These are phyloP conservation scores for Suhomyces xylopsoci DNA, from an alignment of 805 yeast genomes.

Conservation along the genomic window DNA sequence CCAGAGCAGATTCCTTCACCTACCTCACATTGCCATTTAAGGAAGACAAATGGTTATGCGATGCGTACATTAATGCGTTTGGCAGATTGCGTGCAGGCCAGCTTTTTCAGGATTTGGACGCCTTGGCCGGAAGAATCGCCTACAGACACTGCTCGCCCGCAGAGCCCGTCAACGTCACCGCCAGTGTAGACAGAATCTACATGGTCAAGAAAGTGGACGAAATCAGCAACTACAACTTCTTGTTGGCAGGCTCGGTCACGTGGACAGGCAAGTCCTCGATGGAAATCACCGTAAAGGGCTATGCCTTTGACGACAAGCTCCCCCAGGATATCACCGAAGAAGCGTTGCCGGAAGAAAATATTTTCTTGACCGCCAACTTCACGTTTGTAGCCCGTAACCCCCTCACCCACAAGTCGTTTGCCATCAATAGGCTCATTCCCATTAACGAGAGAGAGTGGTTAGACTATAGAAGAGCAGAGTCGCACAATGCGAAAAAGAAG, in stretches of 20 bases:
- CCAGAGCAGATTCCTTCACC: constrained; percentile 74
- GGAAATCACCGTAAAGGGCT: constrained; percentile 92
- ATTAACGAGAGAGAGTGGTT: constrained; percentile 72
- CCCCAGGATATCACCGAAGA: constrained; percentile 55
- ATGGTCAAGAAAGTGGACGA: constrained; percentile 83
- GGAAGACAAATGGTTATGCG: constrained; percentile 78
- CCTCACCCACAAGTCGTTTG: constrained; percentile 82
- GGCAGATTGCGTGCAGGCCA: constrained; percentile 94
- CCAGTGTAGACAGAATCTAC: constrained; percentile 88
- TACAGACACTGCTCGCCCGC: constrained; percentile 93
- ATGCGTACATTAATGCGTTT: constrained; percentile 82
- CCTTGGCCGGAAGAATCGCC: constrained; percentile 91
- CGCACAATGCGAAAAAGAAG: constrained; percentile 84
- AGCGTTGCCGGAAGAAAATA: constrained; percentile 59
- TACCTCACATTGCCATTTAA: constrained; percentile 75
- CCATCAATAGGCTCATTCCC: constrained; percentile 79
- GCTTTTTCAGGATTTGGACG: constrained; percentile 89
- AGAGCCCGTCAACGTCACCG: constrained; percentile 93
- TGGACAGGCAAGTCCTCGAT: constrained; percentile 95
- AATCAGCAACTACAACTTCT: constrained; percentile 68
- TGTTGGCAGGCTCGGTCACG: constrained; percentile 85
- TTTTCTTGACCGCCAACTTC: constrained; percentile 84
- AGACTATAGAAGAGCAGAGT: constrained; percentile 84
- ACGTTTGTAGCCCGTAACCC: constrained; percentile 97
- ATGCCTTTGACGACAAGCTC: constrained; percentile 58